Evolutionary conservation across 768 basidiomycete species (phyloP), one percentile per base, ranked within the genome.

Genomic region (Thelephora aurantiotincta): DNA sequence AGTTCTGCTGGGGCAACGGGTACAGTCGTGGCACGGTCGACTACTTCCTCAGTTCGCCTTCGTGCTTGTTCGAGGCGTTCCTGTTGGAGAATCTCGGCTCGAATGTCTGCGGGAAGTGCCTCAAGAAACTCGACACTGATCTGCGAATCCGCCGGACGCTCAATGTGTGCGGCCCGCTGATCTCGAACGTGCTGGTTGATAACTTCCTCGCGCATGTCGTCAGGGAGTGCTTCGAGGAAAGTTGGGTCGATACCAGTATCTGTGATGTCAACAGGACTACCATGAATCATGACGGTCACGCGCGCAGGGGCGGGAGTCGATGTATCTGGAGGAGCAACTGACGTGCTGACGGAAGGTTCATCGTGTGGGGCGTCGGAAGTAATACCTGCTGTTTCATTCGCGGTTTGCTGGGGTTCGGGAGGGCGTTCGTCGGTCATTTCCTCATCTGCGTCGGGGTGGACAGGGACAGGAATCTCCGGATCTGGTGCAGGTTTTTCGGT

Each of bases 141-240:
- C 57, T 87, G 82, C 0, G 90, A 90, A 55, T 90, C 90, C 14
- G 76, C 69, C 33, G 77, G 84, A 42, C 77, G 73, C 60, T 83
- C 83, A 48, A 80, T 68, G 58, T 79, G 71, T 3, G 89, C 79
- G 11, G 86, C 80, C 35, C 83, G 80, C 51, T 82, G 88, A 55
- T 98, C 96, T 7, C 92, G 82, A 55, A 97, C 80, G 58, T 99
- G 94, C 58, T 99, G 96, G 57, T 93, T 92, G 46, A 99, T 72
- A 33, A 99, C 91, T 59, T 99, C 96, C 60, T 96, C 94, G 45
- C 96, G 79, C 84, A 99, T 98, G 54, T 98, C 94, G 59, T 99
- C 96, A 0, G 96, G 96, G 7, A 99, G 67, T 20, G 96, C 96
- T 65, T 97, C 92, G 49, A 99, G 69, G 74, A 99, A 99, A 5